Evolutionary conservation across 1,139 yeast species (phyloP).

Genomic region (Pichia sp.): DNA sequence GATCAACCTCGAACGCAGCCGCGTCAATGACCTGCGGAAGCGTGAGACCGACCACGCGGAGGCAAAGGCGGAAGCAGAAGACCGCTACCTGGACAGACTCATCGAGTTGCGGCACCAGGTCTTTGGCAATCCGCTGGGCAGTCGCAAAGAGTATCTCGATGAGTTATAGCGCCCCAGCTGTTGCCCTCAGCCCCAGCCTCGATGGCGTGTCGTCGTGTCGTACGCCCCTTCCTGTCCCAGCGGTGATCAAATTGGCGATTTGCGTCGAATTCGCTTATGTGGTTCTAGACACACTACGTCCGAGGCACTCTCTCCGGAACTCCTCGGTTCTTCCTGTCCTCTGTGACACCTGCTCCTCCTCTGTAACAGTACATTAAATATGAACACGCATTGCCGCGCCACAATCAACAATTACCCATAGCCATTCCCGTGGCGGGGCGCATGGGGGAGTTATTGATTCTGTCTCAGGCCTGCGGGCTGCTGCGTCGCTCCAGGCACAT

Average conservation of each 20-base stretch:
- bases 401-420: no score
- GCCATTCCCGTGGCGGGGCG: no score
- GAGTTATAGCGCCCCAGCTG: conserved; percentile 38
- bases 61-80: conserved; percentile 16
- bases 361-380: no score
- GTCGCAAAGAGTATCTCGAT: conserved; percentile 52
- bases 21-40: not conserved
- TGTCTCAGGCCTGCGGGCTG: no score
- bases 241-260: no score
- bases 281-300: not conserved
- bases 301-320: not conserved
- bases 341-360: no score
- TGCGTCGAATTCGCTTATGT: not conserved
- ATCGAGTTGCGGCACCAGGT: conserved; percentile 61
- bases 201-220: no score
- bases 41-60: conserved; percentile 14
- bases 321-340: no score
- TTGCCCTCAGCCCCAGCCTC: not conserved
- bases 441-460: no score
- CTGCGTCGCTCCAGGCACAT: not conserved
- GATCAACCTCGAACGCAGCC: conserved; percentile 37
- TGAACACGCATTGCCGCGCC: no score
- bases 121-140: conserved; percentile 77
- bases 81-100: conserved; percentile 42
- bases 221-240: no score